Base-by-base conservation (phyloP, 306 rosid genomes). In the Vigna nakashimae region DNA sequence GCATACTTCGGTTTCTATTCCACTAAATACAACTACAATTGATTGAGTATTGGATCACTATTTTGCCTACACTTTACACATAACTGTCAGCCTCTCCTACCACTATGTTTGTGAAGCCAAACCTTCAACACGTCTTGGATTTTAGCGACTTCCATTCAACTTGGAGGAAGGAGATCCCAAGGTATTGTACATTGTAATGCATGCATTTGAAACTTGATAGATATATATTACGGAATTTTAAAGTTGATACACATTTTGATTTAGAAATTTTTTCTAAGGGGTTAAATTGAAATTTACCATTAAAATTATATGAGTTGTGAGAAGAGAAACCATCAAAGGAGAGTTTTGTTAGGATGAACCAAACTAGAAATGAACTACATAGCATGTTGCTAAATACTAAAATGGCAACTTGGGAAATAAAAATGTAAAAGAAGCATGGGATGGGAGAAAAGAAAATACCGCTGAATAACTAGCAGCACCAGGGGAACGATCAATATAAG, bases 401-500 rank as follows among this genome's bases (percentile, higher is more conserved):
- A 14, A 56, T 46, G 59, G 20, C 0, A 63, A 59, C 58, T 49
- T 2, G 45, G 50, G 46, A 51, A 30, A 40, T 15, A 60, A 60
- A 60, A 60, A 9, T 60, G 63, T 20, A 18, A 30, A 58, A 62
- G 81, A 65, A 63, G 40, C 36, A 69, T 34, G 43, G 20, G 5
- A 15, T 62, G 13, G 45, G 13, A 62, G 62, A 69, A 62, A 9
- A 67, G 51, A 34, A 79, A 78, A 50, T 80, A 91, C 97, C 95
- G 86, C 93, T 0, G 98, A 95, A 79, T 87, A 88, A 56, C 81
- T 66, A 57, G 89, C 89, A 78, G 87, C 77, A 38, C 98, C 98
- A 32, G 98, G 98, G 69, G 98, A 95, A 36, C 98, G 96, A 75
- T 92, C 97, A 73, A 95, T 95, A 83, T 83, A 95, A 80, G 98